These are phyloP conservation scores for Colletotrichum shisoi DNA, from an alignment of 2,329 filamentous ascomycete species.

Conservation along the genomic window DNA sequence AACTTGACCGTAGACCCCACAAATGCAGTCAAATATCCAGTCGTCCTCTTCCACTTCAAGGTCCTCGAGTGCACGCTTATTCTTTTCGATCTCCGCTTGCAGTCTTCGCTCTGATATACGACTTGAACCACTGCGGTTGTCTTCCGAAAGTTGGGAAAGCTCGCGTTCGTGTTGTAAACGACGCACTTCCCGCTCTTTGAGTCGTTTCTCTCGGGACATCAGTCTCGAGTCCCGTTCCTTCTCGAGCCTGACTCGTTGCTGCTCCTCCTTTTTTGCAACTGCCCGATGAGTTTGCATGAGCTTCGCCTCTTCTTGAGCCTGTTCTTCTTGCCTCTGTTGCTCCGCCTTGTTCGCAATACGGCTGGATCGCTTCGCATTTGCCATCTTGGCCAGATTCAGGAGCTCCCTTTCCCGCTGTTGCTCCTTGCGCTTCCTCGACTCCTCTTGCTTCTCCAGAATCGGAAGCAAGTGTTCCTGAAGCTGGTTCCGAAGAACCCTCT, in stretches of 20 bases:
- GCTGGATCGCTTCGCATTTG: constrained; percentile 92
- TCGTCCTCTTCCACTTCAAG: constrained; percentile 74
- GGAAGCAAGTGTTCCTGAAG: constrained; percentile 83
- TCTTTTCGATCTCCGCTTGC: constrained; percentile 82
- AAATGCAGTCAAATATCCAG: constrained; percentile 95
- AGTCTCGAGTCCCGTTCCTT: constrained; percentile 80
- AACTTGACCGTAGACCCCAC: constrained; percentile 87
- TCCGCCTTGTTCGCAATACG: constrained; percentile 84
- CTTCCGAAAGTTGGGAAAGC: constrained; percentile 78
- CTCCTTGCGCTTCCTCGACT: constrained; percentile 76
- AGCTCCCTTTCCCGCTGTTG: constrained; percentile 77
- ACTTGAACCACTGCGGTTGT: constrained; percentile 68
- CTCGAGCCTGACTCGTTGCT: constrained; percentile 66
- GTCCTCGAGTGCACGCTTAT: constrained; percentile 76
- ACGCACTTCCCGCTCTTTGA: constrained; percentile 84
- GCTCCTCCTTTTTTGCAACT: constrained; percentile 72
- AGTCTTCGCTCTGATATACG: constrained; percentile 80
- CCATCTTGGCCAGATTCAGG: constrained; percentile 82
- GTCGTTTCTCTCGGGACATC: constrained; percentile 82
- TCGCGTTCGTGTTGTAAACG: constrained; percentile 87
- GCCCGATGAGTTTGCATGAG: constrained; percentile 71
- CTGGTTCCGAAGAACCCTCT: constrained; percentile 76
- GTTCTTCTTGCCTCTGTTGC: constrained; percentile 76
- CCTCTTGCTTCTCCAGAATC: constrained; percentile 79
- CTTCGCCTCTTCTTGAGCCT: constrained; percentile 72